Base-by-base conservation (phyloP, 495 filamentous ascomycete genomes). In the Daldinia childiae region DNA sequence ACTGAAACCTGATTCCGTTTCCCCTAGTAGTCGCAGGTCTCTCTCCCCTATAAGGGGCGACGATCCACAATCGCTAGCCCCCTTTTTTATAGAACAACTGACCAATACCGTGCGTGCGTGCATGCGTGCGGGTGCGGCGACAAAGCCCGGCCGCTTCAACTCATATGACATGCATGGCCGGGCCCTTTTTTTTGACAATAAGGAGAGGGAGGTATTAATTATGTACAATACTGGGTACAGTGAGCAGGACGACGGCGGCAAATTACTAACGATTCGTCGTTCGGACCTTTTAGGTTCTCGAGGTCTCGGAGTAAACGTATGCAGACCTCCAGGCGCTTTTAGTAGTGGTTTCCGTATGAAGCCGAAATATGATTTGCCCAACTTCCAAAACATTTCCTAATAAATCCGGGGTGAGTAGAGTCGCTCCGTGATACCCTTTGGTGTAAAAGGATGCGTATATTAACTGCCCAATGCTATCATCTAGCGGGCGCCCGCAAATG, bases 191-290 rank as follows among this genome's bases (percentile, higher is more conserved):
- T 15, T 29, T 29, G 21, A 41, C 19, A 65, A 58, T 21, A 72
- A 68, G 43, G 62, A 73, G 62, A 73, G 30, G 61, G 65, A 66
- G 66, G 65, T 43, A 56, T 69, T 66, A 62, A 62, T 56, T 73
- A 69, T 73, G 61, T 73, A 73, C 71, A 73, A 45, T 69, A 69
- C 66, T 73, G 65, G 65, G 61, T 73, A 72, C 64, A 72, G 39
- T 17, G 69, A 59, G 54, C 39, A 64, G 41, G 70, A 68, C 51
- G 57, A 69, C 14, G 11, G 55, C 32, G 55, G 36, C 52, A 17
- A 59, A 61, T 73, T 68, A 61, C 29, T 59, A 51, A 61, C 50
- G 38, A 59, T 59, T 67, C 63, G 29, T 67, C 59, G 59, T 72
- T 59, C 30, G n/a, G 58, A 56, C 54, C 34, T 59, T 59, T 30